Percentiles rank a stretch among this genome's conserved stretches.
These are phyloP conservation scores for Fraxinus angustifolia DNA, from an alignment of 305 asterid species.

Conservation along the genomic window DNA sequence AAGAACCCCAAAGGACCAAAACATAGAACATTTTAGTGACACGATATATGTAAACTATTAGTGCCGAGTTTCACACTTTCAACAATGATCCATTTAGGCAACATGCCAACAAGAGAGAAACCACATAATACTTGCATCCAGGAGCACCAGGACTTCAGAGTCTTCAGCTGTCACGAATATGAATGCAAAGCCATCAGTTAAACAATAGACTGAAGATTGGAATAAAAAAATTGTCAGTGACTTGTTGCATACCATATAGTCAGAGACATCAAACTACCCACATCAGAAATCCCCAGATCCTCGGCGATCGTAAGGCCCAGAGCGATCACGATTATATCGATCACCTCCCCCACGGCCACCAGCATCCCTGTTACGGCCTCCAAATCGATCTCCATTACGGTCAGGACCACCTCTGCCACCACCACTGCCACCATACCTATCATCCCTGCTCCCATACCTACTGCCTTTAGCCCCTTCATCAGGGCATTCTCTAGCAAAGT, in stretches of 20 bases:
- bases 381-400: conserved; percentile 55
- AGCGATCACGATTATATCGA: conserved; percentile 64
- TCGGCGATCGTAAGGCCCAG: conserved; percentile 86
- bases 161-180: conserved; percentile 43
- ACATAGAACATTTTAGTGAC: conserved; percentile 52
- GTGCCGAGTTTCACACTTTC: conserved; percentile 47
- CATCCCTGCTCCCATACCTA: conserved; percentile 60
- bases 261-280: conserved; percentile 26
- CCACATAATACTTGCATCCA: conserved; percentile 30
- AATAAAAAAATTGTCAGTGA: not conserved
- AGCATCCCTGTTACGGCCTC: conserved; percentile 52
- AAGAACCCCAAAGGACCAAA: conserved; percentile 43
- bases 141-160: conserved; percentile 28
- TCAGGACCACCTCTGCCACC: conserved; percentile 72
- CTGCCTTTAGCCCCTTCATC: conserved; percentile 62
- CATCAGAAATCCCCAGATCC: conserved; percentile 48
- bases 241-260: not conserved
- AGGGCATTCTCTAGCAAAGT: conserved; percentile 79
- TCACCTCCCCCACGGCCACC: conserved; percentile 69
- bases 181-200: conserved; percentile 12
- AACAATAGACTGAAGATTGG: not conserved
- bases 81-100: conserved; percentile 34
- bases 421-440: conserved; percentile 42
- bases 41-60: conserved; percentile 47
- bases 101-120: conserved; percentile 28